Percentiles rank a stretch among this genome's conserved stretches.
Evolutionary conservation across 306 rosid genomes (phyloP).

Genomic region (Canavalia ensiformis): DNA sequence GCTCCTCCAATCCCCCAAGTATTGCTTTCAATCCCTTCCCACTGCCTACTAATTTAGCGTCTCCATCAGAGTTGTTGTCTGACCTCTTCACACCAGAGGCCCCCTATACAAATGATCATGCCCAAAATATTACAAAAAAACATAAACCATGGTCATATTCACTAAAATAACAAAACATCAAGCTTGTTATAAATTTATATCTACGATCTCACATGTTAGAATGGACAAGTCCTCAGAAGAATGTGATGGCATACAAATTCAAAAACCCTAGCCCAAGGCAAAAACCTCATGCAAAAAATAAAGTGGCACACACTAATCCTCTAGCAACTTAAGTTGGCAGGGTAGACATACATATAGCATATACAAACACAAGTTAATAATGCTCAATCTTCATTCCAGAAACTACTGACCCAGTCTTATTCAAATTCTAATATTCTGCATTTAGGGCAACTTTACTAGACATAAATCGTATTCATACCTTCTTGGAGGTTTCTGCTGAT

Average conservation of each 20-base stretch:
- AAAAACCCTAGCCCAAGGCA: not conserved
- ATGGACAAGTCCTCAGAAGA: not conserved
- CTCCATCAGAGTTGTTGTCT: slow-evolving; percentile 63
- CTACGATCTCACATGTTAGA: not conserved
- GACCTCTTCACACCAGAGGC: slow-evolving; percentile 60
- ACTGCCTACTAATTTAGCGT: slow-evolving; percentile 60
- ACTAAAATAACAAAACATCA: slow-evolving; percentile 1
- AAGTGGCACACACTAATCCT: not conserved
- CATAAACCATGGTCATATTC: slow-evolving; percentile 20
- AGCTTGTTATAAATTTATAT: not conserved
- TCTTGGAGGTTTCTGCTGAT: slow-evolving; percentile 74
- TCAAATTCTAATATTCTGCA: slow-evolving; percentile 27
- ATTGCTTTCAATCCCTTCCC: slow-evolving; percentile 93
- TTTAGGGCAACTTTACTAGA: slow-evolving; percentile 20
- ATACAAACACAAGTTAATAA: slow-evolving; percentile 1
- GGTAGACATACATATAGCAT: not conserved
- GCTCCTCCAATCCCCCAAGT: slow-evolving; percentile 94
- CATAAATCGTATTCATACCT: slow-evolving; percentile 60
- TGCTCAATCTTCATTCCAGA: not conserved
- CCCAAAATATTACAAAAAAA: slow-evolving; percentile 37
- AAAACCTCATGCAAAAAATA: not conserved
- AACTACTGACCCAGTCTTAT: slow-evolving; percentile 25
- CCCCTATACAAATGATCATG: slow-evolving; percentile 61
- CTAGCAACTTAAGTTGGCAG: slow-evolving; percentile 4
- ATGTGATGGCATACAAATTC: not conserved